phyloP scores from a whole-genome alignment of 805 yeast species.

The Grigorovia humatica region DNA sequence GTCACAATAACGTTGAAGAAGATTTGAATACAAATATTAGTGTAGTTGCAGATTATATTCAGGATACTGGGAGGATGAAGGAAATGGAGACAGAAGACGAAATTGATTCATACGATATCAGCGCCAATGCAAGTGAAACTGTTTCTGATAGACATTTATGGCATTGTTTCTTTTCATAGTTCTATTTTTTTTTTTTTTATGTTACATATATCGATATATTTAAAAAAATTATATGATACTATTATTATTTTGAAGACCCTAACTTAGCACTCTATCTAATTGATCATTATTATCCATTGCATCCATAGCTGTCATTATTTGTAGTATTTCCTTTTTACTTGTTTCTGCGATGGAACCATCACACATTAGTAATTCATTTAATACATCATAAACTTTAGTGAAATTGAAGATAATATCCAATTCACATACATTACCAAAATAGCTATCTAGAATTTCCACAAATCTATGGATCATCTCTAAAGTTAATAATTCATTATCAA shows the following conservation, averaged over 20 bases:
- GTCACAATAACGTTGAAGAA: background rate
- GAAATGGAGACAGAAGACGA: conserved; percentile 8
- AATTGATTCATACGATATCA: conserved; percentile 19
- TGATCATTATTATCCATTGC: conserved; percentile 74
- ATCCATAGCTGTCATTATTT: conserved; percentile 75
- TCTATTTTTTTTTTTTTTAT: background rate
- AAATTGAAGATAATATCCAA: conserved; percentile 94
- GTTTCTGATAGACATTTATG: conserved; percentile 24
- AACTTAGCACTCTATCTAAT: conserved; percentile 33
- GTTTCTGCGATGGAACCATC: conserved; percentile 86
- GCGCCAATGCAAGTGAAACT: conserved; percentile 19
- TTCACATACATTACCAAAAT: conserved; percentile 94
- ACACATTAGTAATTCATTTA: conserved; percentile 72
- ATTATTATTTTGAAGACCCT: background rate
- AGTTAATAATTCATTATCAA: conserved; percentile 74
- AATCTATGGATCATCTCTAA: conserved; percentile 83
- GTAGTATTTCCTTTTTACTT: conserved; percentile 67
- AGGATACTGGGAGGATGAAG: background rate
- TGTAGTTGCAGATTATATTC: background rate
- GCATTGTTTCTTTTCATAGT: conserved; percentile 21
- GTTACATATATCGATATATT: background rate
- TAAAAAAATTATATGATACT: conserved; percentile 2
- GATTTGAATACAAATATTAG: background rate
- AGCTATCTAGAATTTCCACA: conserved; percentile 93
- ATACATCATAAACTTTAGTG: conserved; percentile 81